These are phyloP conservation scores for Alternaria dauci DNA, from an alignment of 2,329 filamentous ascomycete genomes.

Conservation along the genomic window DNA sequence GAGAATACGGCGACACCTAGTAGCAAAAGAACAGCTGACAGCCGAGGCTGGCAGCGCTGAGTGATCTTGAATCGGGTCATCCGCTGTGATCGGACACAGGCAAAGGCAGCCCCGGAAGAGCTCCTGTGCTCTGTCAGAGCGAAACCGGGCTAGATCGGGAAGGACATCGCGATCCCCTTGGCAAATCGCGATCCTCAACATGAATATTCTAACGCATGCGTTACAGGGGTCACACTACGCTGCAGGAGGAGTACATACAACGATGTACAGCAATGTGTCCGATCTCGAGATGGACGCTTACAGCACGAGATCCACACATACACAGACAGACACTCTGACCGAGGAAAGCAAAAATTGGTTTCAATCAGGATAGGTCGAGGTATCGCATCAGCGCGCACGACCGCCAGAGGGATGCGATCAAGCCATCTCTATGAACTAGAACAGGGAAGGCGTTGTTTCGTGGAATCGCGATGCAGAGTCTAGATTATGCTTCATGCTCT, in stretches of 20 bases:
- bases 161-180: conserved; percentile 8
- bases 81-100: neutral
- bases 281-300: conserved; percentile 3
- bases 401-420: neutral
- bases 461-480: neutral
- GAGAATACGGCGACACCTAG: conserved; percentile 19
- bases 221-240: neutral
- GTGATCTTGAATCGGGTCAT: neutral
- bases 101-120: neutral
- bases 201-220: neutral
- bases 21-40: neutral
- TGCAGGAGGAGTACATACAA: neutral
- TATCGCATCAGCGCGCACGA: neutral
- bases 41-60: neutral
- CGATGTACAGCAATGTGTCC: conserved; percentile 7
- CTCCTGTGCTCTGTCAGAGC: neutral
- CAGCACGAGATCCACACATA: neutral
- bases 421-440: no score
- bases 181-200: conserved; percentile 14
- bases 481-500: neutral
- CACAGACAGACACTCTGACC: neutral
- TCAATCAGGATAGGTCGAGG: neutral
- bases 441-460: no score
- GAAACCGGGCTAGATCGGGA: neutral
- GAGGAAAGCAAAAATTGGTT: neutral